Conservation (phyloP, 2,329 filamentous ascomycete genomes). For the Colletotrichum ledebouriae region DNA sequence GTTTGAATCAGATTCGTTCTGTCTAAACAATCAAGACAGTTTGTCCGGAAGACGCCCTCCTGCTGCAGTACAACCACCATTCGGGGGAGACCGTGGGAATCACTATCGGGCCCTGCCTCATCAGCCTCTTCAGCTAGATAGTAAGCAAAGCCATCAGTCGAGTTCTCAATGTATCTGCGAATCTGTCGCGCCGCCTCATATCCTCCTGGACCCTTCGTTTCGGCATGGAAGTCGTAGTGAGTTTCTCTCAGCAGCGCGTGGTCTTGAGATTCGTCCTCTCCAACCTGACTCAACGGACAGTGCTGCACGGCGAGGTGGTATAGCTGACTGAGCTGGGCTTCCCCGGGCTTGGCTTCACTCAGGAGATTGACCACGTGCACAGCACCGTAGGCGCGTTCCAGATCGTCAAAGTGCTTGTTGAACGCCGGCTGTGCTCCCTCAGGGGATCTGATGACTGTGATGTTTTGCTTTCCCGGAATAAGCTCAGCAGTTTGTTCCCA, state of each 20-base stretch:
- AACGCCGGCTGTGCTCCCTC: slow-evolving; percentile 96
- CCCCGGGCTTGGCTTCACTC: slow-evolving; percentile 88
- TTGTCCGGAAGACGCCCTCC: slow-evolving; percentile 95
- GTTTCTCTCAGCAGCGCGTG: slow-evolving; percentile 84
- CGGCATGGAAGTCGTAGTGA: slow-evolving; percentile 96
- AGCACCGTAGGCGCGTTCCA: slow-evolving; percentile 88
- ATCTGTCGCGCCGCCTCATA: slow-evolving; percentile 94
- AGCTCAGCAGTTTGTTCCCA: slow-evolving; percentile 95
- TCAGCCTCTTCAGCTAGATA: slow-evolving; percentile 83
- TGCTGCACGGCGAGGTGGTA: slow-evolving; percentile 84
- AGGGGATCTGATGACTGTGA: slow-evolving; percentile 86
- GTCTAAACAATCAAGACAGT: slow-evolving; percentile 96
- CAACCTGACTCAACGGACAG: slow-evolving; percentile 76
- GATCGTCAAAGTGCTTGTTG: slow-evolving; percentile 91
- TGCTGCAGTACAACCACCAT: slow-evolving; percentile 85
- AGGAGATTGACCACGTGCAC: slow-evolving; percentile 94
- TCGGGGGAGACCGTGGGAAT: slow-evolving; percentile 55
- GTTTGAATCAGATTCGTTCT: slow-evolving; percentile 97
- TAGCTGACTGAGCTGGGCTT: slow-evolving; percentile 83
- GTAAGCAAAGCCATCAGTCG: slow-evolving; percentile 91
- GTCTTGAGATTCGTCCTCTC: slow-evolving; percentile 69
- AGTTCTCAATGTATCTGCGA: slow-evolving; percentile 80
- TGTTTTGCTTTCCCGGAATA: slow-evolving; percentile 93
- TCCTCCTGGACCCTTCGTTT: slow-evolving; percentile 86
- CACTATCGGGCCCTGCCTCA: slow-evolving; percentile 60